Evolutionary conservation across 2,329 filamentous ascomycete species (phyloP), one percentile per base, ranked within the genome.

Genomic region (Calonectria fujianensis): DNA sequence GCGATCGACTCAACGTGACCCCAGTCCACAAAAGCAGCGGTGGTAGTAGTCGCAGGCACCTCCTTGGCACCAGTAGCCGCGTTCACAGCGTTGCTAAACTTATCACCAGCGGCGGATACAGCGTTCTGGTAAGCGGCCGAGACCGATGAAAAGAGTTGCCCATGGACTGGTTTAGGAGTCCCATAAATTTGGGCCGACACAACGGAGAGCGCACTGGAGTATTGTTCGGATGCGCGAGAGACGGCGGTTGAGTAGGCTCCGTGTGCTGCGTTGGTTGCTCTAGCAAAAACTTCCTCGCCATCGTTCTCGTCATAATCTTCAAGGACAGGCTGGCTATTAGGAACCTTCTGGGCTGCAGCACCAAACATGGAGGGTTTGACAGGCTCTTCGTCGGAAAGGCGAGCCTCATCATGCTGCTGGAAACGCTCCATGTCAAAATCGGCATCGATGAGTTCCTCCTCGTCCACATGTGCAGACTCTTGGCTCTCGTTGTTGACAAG

Each of bases 91-190:
- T 87, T 88, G 50, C 90, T 87, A 9, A 94, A 85, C 32, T 89
- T 89, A 11, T 89, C 87, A 78, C 90, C 93, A 16, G 94, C 94
- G 7, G 89, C 89, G 1, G 88, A 88, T 20, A 94, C 82, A 2
- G 93, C 93, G 39, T 90, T 90, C 41, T 93, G 93, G 81, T 95
- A 96, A 1, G 91, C 93, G 8, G 88, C 89, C 11, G 93, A 92
- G 13, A 94, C 90, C 0, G 93, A 94, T 11, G 93, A 90, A 16
- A 94, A 86, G 82, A 95, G 90, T 75, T 94, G 88, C 78, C 94
- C 88, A 75, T 95, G 92, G 5, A 91, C 89, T 10, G 94, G 94
- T 80, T 94, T 91, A 1, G 93, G 91, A 1, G 92, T 92, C 39
- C 93, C 94, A 35, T 91, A 92, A 50, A 95, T 89, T 79, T 94